phyloP scores from a whole-genome alignment of 225 moss, liverwort and hornwort genomes.

The Ulota crispa region DNA sequence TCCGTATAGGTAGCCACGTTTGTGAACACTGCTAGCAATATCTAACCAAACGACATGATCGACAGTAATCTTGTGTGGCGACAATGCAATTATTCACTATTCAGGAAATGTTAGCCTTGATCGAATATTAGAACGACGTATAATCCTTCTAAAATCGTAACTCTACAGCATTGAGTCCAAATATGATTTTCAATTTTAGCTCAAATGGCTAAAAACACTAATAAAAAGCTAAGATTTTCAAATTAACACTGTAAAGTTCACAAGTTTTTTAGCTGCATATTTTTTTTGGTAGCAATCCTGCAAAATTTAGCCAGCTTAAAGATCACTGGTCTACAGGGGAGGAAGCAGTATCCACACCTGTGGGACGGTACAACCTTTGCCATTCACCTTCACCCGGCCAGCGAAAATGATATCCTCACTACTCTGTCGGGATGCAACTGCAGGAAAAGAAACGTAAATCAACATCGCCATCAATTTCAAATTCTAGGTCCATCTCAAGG shows the following conservation, averaged over 20 bases:
- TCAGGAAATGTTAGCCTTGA: background rate
- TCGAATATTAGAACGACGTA: background rate
- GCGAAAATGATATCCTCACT: slow-evolving; percentile 93
- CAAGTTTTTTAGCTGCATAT: too few species aligned
- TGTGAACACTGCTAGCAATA: background rate
- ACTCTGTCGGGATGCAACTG: slow-evolving; percentile 94
- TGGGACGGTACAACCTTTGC: slow-evolving; percentile 82
- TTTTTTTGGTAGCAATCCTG: too few species aligned
- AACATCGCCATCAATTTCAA: background rate
- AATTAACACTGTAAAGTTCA: too few species aligned
- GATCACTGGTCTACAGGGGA: too few species aligned
- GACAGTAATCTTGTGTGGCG: background rate
- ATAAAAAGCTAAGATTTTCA: too few species aligned
- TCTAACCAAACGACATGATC: background rate
- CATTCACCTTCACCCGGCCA: slow-evolving; percentile 95
- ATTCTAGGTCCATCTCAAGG: background rate
- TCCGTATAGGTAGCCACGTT: too few species aligned
- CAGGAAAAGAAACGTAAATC: background rate
- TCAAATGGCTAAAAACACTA: too few species aligned
- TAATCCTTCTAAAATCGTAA: background rate
- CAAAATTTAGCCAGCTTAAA: too few species aligned
- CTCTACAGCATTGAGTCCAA: too few species aligned
- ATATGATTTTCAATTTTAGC: too few species aligned
- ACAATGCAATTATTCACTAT: background rate
- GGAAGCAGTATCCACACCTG: slow-evolving; percentile 52